phyloP scores from a whole-genome alignment of 31 red algal genomes.

The Asparagopsis taxiformis region DNA sequence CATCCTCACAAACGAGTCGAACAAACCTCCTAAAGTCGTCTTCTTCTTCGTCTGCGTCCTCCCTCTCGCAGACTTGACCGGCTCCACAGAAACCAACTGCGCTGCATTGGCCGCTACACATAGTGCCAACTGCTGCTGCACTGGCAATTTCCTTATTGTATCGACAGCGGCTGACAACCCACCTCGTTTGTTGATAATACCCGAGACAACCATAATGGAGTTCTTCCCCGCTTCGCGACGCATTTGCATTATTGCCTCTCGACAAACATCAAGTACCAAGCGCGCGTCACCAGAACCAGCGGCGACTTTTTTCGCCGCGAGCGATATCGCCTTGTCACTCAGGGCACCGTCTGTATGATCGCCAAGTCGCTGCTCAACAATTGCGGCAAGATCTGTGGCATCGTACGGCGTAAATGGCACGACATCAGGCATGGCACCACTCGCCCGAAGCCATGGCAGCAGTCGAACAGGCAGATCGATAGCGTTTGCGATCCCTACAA shows the following conservation, averaged over 20 bases:
- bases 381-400: conserved; percentile 32
- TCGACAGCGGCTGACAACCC: conserved; percentile 11
- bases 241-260: conserved; percentile 13
- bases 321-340: conserved; percentile 36
- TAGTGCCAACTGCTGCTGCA: conserved; percentile 69
- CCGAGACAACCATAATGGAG: conserved; percentile 6
- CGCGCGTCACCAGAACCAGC: conserved; percentile 77
- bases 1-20: conserved; percentile 36
- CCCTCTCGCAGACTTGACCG: background rate
- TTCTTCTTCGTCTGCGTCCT: conserved; percentile 1
- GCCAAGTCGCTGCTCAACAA: conserved; percentile 35
- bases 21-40: conserved; percentile 53
- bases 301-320: conserved; percentile 83
- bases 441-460: conserved; percentile 55
- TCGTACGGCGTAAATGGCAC: conserved; percentile 72
- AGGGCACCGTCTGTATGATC: background rate
- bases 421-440: conserved; percentile 37
- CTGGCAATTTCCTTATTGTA: conserved; percentile 43
- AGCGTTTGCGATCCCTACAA: conserved; percentile 87
- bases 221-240: background rate
- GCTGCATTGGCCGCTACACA: conserved; percentile 59
- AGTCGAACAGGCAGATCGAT: conserved; percentile 77
- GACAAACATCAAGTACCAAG: conserved; percentile 74
- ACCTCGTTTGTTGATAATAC: conserved; percentile 2
- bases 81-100: no score